Percentiles rank a stretch among this genome's conserved stretches.
Conservation (phyloP, 768 basidiomycete species). For the Tulasnella sp. region DNA sequence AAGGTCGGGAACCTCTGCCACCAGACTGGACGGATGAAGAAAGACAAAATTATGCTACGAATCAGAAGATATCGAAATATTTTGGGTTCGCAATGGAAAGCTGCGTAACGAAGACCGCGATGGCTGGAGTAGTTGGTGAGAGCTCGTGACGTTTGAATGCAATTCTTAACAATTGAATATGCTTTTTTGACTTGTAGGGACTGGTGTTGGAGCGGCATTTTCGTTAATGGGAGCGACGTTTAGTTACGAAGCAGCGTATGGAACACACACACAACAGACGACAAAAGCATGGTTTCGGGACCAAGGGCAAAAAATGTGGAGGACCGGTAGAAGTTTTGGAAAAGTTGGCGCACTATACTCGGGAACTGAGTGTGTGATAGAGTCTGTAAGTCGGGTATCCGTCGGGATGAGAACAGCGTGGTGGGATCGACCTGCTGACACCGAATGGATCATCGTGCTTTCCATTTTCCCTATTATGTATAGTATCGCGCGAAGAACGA, state of each 20-base stretch:
- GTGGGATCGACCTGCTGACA: not conserved
- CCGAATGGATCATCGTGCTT: not conserved
- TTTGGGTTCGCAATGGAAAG: constrained; percentile 75
- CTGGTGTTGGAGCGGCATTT: constrained; percentile 86
- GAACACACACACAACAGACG: constrained; percentile 62
- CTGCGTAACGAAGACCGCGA: constrained; percentile 73
- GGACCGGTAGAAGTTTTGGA: constrained; percentile 84
- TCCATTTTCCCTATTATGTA: not conserved
- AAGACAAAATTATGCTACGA: constrained; percentile 56
- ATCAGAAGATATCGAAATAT: constrained; percentile 72
- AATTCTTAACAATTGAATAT: not conserved
- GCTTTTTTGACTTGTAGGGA: not conserved
- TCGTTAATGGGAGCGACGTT: constrained; percentile 95
- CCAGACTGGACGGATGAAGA: constrained; percentile 81
- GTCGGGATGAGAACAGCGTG: not conserved
- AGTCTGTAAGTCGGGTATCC: constrained; percentile 63
- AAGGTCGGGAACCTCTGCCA: constrained; percentile 85
- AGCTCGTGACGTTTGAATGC: constrained; percentile 15
- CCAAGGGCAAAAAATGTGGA: constrained; percentile 91
- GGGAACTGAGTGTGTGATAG: constrained; percentile 93
- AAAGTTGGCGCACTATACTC: constrained; percentile 92
- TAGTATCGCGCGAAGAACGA: constrained; percentile 97
- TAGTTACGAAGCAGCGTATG: constrained; percentile 81
- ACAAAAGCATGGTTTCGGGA: constrained; percentile 83
- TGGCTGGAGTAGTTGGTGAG: constrained; percentile 81